These are phyloP conservation scores for Acanthamoeba healyi DNA, from an alignment of 208 protist genomes.

Conservation along the genomic window DNA sequence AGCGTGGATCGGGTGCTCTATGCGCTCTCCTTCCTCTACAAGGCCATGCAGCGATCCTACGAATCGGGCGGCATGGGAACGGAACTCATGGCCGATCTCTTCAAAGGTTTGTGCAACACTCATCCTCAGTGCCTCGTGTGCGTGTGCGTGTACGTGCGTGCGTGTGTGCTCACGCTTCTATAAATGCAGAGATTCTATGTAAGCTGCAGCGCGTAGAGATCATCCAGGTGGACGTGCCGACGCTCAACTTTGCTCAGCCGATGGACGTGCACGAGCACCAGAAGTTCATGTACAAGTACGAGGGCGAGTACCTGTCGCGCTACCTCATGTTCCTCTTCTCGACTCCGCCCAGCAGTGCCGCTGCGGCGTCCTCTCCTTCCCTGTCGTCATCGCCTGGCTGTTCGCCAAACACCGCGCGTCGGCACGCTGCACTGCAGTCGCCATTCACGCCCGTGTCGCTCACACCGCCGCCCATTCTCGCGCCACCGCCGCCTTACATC, in stretches of 20 bases:
- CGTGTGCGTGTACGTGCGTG: background rate
- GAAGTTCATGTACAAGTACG: conserved; percentile 25
- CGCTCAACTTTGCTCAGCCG: background rate
- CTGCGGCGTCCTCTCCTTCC: background rate
- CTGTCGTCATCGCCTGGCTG: background rate
- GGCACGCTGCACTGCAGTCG: background rate
- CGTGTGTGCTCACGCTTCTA: too few relatives aligned
- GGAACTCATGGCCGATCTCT: conserved; percentile 65
- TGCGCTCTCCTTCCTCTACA: conserved; percentile 55
- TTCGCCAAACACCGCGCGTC: background rate
- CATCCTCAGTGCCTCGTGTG: background rate
- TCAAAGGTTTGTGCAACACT: background rate
- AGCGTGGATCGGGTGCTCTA: conserved; percentile 50
- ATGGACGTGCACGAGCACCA: conserved; percentile 37
- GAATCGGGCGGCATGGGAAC: conserved; percentile 55
- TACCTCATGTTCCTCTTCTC: conserved; percentile 68
- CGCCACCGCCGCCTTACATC: background rate
- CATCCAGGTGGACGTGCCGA: conserved; percentile 20
- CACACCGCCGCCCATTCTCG: conserved; percentile 31
- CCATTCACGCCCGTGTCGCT: conserved; percentile 26
- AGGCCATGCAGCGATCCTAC: conserved; percentile 66
- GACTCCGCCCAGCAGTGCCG: background rate
- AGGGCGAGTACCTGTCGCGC: conserved; percentile 35
- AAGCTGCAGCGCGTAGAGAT: conserved; percentile 38
- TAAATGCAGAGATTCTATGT: conserved; percentile 49